Base-by-base conservation (phyloP, 1,284 basidiomycete species). In the Macrocybe sp. region DNA sequence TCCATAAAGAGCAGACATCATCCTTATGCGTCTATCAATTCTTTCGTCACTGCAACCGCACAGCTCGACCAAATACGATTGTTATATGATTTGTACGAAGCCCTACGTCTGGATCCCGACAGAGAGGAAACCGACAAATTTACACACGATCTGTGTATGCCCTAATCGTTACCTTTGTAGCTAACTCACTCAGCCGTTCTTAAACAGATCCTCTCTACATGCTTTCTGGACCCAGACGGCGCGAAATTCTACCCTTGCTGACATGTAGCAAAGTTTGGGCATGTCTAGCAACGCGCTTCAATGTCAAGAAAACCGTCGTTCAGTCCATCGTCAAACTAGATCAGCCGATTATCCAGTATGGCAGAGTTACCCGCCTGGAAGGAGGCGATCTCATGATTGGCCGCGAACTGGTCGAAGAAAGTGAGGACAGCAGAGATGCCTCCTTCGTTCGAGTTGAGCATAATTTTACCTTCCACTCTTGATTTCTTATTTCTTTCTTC, bases 331-430 rank as follows among this genome's bases (percentile, higher is more conserved):
- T 45, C 8, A 34, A 34, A n/a, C 33, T 41, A 11, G 14, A 50
- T 11, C 50, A 48, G 14, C 7, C 36, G 9, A 50, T 59, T 12
- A 43, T 49, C 10, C 45, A 58, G 37, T 69, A 62, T 58, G 65
- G 62, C 0, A 59, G 57, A 38, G 50, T 69, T 4, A 48, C 52
- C 6, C 54, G 55, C 11, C 29, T 63, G 1, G 62, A 60, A 8
- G 66, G 50, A 8, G 67, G 68, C 6, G 67, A 69, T 47, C 61
- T 55, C 1, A 66, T 69, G 49, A 47, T 50, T 32, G 56, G 61
- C 1, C 46, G 46, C 29, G 53, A 43, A 2, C 41, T 62, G 3
- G 47, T 47, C 7, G 47, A 41, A 38, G 16, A 31, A 3, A 7
- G 35, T 3, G 57, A 60, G n/a, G 44, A 45, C 32, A 31, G 35